Percentiles rank a stretch among this genome's conserved stretches.
phyloP scores from a whole-genome alignment of 768 basidiomycete species.

The Chlorophyllum brunneum region DNA sequence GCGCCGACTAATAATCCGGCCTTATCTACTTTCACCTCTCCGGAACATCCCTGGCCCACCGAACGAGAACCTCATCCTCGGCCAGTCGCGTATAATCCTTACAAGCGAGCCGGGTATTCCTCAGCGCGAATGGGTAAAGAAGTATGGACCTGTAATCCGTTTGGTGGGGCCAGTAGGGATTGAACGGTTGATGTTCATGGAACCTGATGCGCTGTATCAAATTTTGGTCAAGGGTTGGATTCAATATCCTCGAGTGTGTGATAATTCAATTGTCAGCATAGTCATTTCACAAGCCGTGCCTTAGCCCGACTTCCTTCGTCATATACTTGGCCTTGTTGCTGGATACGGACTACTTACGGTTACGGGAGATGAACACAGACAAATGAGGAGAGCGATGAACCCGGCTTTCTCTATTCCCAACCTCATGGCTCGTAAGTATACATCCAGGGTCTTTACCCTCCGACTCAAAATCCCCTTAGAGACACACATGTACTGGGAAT shows the following conservation, averaged over 20 bases:
- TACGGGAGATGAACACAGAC: conserved; percentile 45
- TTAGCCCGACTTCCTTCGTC: conserved; percentile 41
- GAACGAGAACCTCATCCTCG: conserved; percentile 24
- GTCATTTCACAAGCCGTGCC: background rate
- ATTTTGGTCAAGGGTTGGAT: conserved; percentile 43
- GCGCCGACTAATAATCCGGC: conserved; percentile 27
- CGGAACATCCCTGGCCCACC: conserved; percentile 26
- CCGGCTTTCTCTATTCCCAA: conserved; percentile 48
- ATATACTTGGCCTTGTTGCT: conserved; percentile 37
- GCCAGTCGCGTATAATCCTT: conserved; percentile 37
- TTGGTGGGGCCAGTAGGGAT: conserved; percentile 41
- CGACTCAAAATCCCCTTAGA: conserved; percentile 12
- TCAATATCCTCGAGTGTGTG: conserved; percentile 41
- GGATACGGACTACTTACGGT: conserved; percentile 46
- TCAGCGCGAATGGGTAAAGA: conserved; percentile 44
- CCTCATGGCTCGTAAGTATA: conserved; percentile 32
- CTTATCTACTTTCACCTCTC: conserved; percentile 27
- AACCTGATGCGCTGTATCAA: conserved; percentile 40
- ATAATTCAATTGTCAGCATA: background rate
- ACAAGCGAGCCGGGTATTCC: conserved; percentile 38
- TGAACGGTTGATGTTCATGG: conserved; percentile 41
- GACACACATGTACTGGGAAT: conserved; percentile 35
- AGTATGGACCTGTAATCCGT: conserved; percentile 42
- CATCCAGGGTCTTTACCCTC: too few relatives aligned
- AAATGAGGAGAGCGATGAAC: conserved; percentile 49